phyloP scores from a whole-genome alignment of 2,329 filamentous ascomycete species.

The Penicillium psychrosexuale region DNA sequence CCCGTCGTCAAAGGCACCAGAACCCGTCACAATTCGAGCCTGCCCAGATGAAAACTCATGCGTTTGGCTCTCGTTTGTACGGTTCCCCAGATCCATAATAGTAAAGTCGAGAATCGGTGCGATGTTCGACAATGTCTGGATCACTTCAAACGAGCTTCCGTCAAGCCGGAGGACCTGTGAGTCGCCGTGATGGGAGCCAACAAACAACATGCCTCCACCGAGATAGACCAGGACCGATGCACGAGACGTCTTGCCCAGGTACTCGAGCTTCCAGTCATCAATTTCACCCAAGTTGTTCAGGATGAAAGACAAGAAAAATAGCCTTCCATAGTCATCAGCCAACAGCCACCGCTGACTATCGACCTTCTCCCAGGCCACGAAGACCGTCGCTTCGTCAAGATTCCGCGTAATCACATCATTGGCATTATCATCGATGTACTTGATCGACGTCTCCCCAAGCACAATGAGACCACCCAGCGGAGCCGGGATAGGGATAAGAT shows the following conservation, averaged over 20 bases:
- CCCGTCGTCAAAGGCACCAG: conserved; percentile 84
- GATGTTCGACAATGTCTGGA: conserved; percentile 79
- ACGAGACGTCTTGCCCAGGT: conserved; percentile 67
- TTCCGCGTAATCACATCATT: conserved; percentile 63
- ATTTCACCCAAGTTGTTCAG: conserved; percentile 64
- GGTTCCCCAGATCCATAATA: conserved; percentile 92
- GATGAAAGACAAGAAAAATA: conserved; percentile 80
- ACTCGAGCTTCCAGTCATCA: conserved; percentile 66
- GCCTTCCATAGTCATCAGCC: conserved; percentile 81
- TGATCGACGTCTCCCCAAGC: conserved; percentile 74
- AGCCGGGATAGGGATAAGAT: conserved; percentile 59
- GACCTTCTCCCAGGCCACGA: conserved; percentile 85
- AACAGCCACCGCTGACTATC: conserved; percentile 81
- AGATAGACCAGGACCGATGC: conserved; percentile 78
- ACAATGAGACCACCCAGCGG: conserved; percentile 67
- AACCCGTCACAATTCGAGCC: conserved; percentile 87
- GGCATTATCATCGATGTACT: conserved; percentile 77
- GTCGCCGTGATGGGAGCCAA: conserved; percentile 90
- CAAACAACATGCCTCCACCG: conserved; percentile 64
- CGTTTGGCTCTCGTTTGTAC: conserved; percentile 71
- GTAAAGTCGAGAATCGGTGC: conserved; percentile 90
- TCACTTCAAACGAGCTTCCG: conserved; percentile 60
- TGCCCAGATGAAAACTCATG: conserved; percentile 95
- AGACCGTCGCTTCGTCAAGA: conserved; percentile 74
- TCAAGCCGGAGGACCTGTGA: conserved; percentile 73